Percentiles rank a stretch among this genome's conserved stretches.
Conservation (phyloP, 2,329 filamentous ascomycete genomes). For the Scopulariopsis brevicaulis region DNA sequence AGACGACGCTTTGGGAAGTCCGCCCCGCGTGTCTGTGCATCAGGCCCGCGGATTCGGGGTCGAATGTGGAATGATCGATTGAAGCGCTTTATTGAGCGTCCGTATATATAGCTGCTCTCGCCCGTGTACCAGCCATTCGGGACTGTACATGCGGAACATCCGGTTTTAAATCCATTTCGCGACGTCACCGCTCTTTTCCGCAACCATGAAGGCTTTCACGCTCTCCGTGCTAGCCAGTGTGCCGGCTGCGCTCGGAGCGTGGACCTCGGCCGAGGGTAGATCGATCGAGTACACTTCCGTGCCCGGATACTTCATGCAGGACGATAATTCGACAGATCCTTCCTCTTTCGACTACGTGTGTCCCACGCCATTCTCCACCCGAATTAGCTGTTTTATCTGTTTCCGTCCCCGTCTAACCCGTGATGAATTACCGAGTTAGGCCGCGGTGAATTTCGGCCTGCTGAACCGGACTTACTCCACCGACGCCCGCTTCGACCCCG, state of each 20-base stretch:
- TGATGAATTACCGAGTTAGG: slow-evolving; percentile 22
- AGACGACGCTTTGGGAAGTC: background rate
- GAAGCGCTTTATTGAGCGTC: background rate
- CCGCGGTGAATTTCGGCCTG: slow-evolving; percentile 51
- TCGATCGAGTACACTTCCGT: slow-evolving; percentile 50
- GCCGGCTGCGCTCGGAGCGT: slow-evolving; percentile 13
- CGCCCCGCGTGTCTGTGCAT: background rate
- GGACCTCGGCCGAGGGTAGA: slow-evolving; percentile 18
- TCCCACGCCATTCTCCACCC: slow-evolving; percentile 3
- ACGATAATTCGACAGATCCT: slow-evolving; percentile 42
- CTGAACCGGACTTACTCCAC: slow-evolving; percentile 50
- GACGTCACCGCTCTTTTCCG: background rate
- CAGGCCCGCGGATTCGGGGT: too few relatives aligned
- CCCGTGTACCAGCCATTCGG: too few relatives aligned
- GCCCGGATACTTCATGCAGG: slow-evolving; percentile 52
- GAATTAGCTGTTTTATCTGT: background rate
- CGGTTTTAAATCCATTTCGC: background rate
- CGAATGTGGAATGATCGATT: background rate
- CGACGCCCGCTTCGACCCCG: slow-evolving; percentile 28
- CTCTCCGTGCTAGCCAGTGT: background rate
- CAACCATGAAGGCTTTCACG: background rate
- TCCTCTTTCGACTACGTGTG: slow-evolving; percentile 53
- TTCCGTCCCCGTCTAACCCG: slow-evolving; percentile 5
- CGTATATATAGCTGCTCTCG: background rate
- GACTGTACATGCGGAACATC: background rate